These are phyloP conservation scores for Penium margaritaceum DNA, from an alignment of 139 green algal species.

Conservation along the genomic window DNA sequence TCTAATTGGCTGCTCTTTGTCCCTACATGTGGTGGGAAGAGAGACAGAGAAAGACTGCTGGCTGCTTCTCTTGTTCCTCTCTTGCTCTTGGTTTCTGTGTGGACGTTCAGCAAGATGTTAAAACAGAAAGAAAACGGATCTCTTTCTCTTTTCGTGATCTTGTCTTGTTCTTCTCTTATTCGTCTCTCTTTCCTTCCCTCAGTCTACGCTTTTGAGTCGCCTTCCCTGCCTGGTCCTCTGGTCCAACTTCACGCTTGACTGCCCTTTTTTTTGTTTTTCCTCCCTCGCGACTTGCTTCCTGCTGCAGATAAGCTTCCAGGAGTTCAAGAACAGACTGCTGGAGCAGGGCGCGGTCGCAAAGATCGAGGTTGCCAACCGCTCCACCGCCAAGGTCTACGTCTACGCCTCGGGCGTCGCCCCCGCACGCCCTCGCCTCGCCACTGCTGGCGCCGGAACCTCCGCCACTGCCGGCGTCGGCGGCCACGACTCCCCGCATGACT, in stretches of 20 bases:
- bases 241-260: not conserved
- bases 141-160: no score
- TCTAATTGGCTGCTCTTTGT: no score
- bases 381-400: conserved; percentile 63
- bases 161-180: no score
- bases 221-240: not conserved
- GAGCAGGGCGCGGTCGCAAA: conserved; percentile 66
- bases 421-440: not conserved
- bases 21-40: no score
- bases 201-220: no score
- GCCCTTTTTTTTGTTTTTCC: not conserved
- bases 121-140: no score
- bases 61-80: no score
- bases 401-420: conserved; percentile 5
- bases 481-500: not conserved
- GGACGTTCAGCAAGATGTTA: no score
- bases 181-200: no score
- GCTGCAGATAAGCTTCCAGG: conserved; percentile 44
- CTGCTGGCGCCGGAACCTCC: not conserved
- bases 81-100: no score
- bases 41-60: no score
- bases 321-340: conserved; percentile 65
- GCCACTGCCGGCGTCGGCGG: not conserved
- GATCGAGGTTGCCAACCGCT: conserved; percentile 90
- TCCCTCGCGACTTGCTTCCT: not conserved